Evolutionary conservation across 805 yeast genomes (phyloP), one percentile per base, ranked within the genome.

Genomic region (Wickerhamia fluorescens): DNA sequence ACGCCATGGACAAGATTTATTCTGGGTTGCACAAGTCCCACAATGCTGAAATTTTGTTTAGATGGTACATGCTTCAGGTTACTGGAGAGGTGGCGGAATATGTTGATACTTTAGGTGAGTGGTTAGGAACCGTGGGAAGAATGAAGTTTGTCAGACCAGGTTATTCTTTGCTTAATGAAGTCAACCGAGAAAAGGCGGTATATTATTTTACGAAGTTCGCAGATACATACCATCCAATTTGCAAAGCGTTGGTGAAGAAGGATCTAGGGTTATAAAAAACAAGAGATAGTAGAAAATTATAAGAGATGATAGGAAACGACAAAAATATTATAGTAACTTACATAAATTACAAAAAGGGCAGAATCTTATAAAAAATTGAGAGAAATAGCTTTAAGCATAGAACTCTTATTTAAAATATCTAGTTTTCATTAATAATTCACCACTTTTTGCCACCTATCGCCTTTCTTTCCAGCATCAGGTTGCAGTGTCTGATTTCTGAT

Each of bases 21-120:
- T 28, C 21, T 27, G 25, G 61, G 14, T 68, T 78, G 40, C 56
- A 66, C 10, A 42, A 58, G 9, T 73, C 89, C 2, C 53, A 67
- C 34, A 87, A 87, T 53, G 83, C 94, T 0, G 96, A 87, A 54
- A 80, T 87, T 28, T 63, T 78, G 24, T 79, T 78, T 58, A 73
- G 94, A 50, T 81, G 85, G 78, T 84, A 67, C 52, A 63, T 76
- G 35, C 66, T 86, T 30, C 76, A 81, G 41, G 63, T 84, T 6
- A 57, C 66, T 0, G 80, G 79, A 17, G 58, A 65, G 16, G 58
- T 73, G 31, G 37, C 48, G 8, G 53, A 62, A 19, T 59, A 61
- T 29, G 71, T 78, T 50, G 58, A 56, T 33, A 58, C 56, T 24
- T 59, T 87, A 25, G 86, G 94, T 3, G 73, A 74, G 30, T 56